Percentiles rank a stretch among this genome's conserved stretches.
These are phyloP conservation scores for Cryptosporidium viatorum DNA, from an alignment of 169 alveolate species.

Conservation along the genomic window DNA sequence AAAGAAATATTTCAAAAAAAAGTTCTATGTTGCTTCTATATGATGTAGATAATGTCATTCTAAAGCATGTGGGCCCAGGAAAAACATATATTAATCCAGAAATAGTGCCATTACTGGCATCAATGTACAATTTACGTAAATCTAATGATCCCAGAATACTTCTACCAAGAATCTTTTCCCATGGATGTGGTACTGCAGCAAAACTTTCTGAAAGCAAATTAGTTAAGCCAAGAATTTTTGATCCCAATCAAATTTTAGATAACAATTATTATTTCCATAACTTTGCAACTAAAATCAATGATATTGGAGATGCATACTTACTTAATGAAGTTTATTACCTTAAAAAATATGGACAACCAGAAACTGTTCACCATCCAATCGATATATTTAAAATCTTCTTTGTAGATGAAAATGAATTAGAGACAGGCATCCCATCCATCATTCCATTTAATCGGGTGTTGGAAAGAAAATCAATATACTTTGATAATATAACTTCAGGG, in stretches of 20 bases:
- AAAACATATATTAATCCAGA: slow-evolving; percentile 66
- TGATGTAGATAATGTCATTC: slow-evolving; percentile 64
- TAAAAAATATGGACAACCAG: background rate
- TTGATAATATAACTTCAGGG: slow-evolving; percentile 1
- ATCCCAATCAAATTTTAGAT: slow-evolving; percentile 3
- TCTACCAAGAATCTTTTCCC: slow-evolving; percentile 62
- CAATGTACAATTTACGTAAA: slow-evolving; percentile 10
- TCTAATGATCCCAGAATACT: slow-evolving; percentile 36
- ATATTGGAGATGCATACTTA: slow-evolving; percentile 50
- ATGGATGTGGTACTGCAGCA: slow-evolving; percentile 64
- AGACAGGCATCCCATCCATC: slow-evolving; percentile 18
- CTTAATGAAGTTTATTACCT: slow-evolving; percentile 49
- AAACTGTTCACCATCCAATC: slow-evolving; percentile 1
- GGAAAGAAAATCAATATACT: slow-evolving; percentile 55
- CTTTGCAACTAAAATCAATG: slow-evolving; percentile 20
- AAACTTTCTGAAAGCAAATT: slow-evolving; percentile 35
- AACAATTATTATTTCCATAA: background rate
- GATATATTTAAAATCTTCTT: slow-evolving; percentile 56
- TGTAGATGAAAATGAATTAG: slow-evolving; percentile 45
- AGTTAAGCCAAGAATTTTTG: slow-evolving; percentile 11
- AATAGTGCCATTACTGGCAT: slow-evolving; percentile 50
- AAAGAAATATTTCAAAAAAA: slow-evolving; percentile 1
- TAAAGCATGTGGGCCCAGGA: slow-evolving; percentile 24
- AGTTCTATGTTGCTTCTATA: slow-evolving; percentile 30
- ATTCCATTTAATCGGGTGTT: slow-evolving; percentile 54